Evolutionary conservation across 148 eudicot species (phyloP), one percentile per base, ranked within the genome.

Genomic region (Diospyros kaki): DNA sequence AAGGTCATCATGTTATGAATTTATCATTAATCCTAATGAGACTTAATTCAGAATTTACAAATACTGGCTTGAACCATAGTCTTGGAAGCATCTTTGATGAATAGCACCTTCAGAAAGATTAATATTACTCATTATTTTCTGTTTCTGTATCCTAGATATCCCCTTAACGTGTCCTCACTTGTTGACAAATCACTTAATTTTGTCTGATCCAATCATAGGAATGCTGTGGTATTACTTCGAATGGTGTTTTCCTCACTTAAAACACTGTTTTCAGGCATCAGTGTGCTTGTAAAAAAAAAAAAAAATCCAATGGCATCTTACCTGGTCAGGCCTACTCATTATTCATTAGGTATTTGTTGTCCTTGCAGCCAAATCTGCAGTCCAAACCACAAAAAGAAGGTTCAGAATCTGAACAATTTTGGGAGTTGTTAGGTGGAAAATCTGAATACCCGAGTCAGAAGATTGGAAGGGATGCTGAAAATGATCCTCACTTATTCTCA

Each of bases 401-500:
- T 59, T 79, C 90, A 42, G 99, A 96, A 74, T 69, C 89, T 73
- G 93, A 89, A 69, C 91, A 85, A 48, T 96, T 93, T 71, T 96
- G 98, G 98, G 84, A 87, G 63, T 85, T 91, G 77, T 75, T 96
- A 79, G 99, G 99, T 42, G 93, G 86, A 65, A 93, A 93, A 80
- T 77, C 86, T 50, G 97, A 93, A 78, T 89, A 93, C 83, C 81
- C 94, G 13, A 89, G 89, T 77, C 93, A 93, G 83, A 96, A 89
- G 83, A 84, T 88, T 72, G 84, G 76, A 10, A 91, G 84, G 84
- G 88, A 78, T 64, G 69, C 89, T 79, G 97, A 89, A 86, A 89
- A 78, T 50, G 99, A 96, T 81, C 94, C 98, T 53, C 99, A 93
- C 77, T 77, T 96, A 78, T 93, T 96, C 75, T 86, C 97, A 38